Base-by-base conservation (phyloP, 768 basidiomycete species). In the Russula olivacea region DNA sequence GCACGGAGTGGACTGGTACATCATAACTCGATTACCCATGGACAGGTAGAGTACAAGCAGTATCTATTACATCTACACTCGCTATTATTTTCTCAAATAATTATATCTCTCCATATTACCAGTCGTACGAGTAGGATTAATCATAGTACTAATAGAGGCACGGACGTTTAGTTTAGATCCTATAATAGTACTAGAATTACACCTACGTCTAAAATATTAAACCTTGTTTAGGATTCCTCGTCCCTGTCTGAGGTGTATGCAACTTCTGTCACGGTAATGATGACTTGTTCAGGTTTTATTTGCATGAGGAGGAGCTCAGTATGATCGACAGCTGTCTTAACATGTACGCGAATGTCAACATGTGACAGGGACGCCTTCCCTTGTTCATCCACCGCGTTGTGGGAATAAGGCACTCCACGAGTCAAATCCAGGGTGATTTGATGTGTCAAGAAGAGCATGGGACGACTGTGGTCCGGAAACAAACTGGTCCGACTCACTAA, bases 1-100 rank as follows among this genome's bases (percentile, higher is more conserved):
- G 72, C 61, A 66, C 61, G 30, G 61, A 52, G 45, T 63, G 58
- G 55, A 25, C 25, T 11, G 65, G 59, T 34, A 45, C 47, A 65
- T 54, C 55, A 52, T 58, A 45, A 53, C 8, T 53, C 15, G 57
- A 47, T 58, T 49, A 48, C 15, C 8, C 11, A 21, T 32, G 57
- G 19, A 58, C 51, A 52, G 48, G 30, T 21, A 32, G 38, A 38
- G 38, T 17, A 40, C 38, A 40, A 10, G 17, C n/a, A 11, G 34
- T 59, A 59, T 59, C 17, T 55, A 59, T 55, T 59, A 43, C 47
- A 49, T 19, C 28, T 10, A 11, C 28, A 45, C 17, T 25, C 25
- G 40, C 38, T 45, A 59, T 63, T n/a, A 50, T 17, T 36, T 55
- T 30, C 32, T 41, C 55, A 40, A 25, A 50, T 63, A 55, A 43